Evolutionary conservation across 441 rosid species (phyloP).

Genomic region (Macaranga tanarius): DNA sequence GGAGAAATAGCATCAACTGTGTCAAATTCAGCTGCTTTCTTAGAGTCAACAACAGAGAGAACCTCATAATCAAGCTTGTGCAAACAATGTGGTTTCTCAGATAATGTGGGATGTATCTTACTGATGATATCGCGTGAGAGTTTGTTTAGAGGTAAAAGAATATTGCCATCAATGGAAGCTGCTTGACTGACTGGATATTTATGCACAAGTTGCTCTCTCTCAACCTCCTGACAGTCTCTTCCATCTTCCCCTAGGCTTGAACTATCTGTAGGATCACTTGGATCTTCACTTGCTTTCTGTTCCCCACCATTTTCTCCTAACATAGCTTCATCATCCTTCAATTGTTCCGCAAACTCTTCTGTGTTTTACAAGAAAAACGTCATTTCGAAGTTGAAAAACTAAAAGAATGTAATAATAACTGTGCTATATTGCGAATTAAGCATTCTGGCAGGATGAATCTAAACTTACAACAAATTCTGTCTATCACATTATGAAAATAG

Average conservation of each 20-base stretch:
- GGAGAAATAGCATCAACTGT: conserved; percentile 3
- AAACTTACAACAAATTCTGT: background rate
- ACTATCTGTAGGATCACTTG: conserved; percentile 11
- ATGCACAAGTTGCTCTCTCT: conserved; percentile 8
- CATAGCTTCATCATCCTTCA: background rate
- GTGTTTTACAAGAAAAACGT: background rate
- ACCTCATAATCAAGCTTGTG: conserved; percentile 13
- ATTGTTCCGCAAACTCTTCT: background rate
- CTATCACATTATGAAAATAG: background rate
- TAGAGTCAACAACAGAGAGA: conserved; percentile 1
- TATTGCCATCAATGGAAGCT: background rate
- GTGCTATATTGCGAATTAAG: background rate
- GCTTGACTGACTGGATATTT: conserved; percentile 10
- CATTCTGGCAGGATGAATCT: background rate
- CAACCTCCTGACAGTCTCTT: conserved; percentile 4
- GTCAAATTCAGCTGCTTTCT: conserved; percentile 11
- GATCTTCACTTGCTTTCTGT: conserved; percentile 1
- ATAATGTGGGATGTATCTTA: background rate
- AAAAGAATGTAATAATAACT: background rate
- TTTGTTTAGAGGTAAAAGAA: conserved; percentile 4
- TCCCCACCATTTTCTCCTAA: background rate
- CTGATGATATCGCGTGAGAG: conserved; percentile 6
- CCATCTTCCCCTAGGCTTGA: conserved; percentile 15
- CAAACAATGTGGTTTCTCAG: conserved; percentile 18
- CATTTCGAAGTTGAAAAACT: background rate